Evolutionary conservation across 495 filamentous ascomycete species (phyloP), one percentile per base, ranked within the genome.

Genomic region (Stereocaulon alpinum): DNA sequence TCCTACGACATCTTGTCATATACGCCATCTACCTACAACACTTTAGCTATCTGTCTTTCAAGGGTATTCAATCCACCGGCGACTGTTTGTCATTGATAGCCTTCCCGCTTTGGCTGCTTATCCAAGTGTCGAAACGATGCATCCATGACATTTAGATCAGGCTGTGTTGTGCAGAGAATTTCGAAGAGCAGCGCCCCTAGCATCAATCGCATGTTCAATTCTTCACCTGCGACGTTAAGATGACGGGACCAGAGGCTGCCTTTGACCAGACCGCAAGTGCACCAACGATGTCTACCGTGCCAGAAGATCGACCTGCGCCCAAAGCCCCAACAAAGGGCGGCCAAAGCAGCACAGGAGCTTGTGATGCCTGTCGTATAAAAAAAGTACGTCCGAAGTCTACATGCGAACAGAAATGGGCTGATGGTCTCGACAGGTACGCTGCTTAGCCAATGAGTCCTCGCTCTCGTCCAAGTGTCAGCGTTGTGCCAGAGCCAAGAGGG

Each of bases 401-500:
- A 55, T 42, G 24, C 5, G 22, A 22, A 15, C 11, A 2, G 24
- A 6, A 30, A 4, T 0, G 18, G 9, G n/a, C 52, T 55, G 20
- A 55, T 20, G 17, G 17, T 15, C 5, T 9, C 20, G 6, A 10
- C 43, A 62, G 60, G 60, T 62, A 11, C 62, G 62, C 2, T 64
- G 62, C 34, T 55, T 64, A 18, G 58, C 62, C 10, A 64, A 55
- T 42, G 62, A 64, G 32, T 40, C 55, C 24, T 44, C 58, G 17
- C 37, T 27, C 9, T 61, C 62, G 14, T 52, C 52, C 7, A 64
- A 60, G 2, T 97, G 92, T 70, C 87, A 86, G 67, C 82, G 92
- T 47, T 97, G 92, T 68, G 82, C 83, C 18, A 96, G 95, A 70
- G 87, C 91, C 1, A 79, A 80, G 37, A 77, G 91, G n/a, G 74